A percentile compares a stretch with the other conserved stretches of the same genome.
Evolutionary conservation across 2,329 filamentous ascomycete species (phyloP).

Genomic region (Ilyonectria robusta): DNA sequence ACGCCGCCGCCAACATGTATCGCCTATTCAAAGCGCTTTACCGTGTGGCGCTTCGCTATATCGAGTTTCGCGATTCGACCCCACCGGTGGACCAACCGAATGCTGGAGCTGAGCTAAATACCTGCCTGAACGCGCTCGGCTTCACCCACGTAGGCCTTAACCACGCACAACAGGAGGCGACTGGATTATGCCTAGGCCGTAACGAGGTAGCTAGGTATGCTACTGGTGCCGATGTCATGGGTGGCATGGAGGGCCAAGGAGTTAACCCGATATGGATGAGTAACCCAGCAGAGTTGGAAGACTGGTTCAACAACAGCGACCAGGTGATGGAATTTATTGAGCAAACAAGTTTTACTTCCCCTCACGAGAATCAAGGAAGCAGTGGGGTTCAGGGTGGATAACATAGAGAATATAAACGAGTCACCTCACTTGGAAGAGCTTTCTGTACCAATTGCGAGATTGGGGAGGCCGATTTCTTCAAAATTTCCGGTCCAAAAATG

Average conservation of each 20-base stretch:
- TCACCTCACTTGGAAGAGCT: too few relatives aligned
- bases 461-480: too few relatives aligned
- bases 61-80: conserved; percentile 63
- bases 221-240: neutral
- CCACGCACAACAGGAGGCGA: neutral
- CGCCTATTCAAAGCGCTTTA: conserved; percentile 72
- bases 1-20: conserved; percentile 68
- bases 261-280: neutral
- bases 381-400: neutral
- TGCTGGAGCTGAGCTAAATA: conserved; percentile 45
- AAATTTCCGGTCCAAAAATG: too few relatives aligned
- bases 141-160: conserved; percentile 46
- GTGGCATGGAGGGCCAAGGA: neutral
- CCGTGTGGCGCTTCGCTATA: conserved; percentile 70
- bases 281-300: neutral
- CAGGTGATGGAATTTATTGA: neutral
- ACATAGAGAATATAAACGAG: too few relatives aligned
- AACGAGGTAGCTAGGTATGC: neutral
- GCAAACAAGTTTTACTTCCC: neutral
- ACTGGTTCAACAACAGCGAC: neutral
- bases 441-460: too few relatives aligned
- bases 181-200: neutral
- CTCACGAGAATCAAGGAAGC: neutral
- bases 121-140: conserved; percentile 63
- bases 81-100: conserved; percentile 52